Conservation (phyloP, 2,329 filamentous ascomycete genomes). For the Bipolaris sorokiniana region DNA sequence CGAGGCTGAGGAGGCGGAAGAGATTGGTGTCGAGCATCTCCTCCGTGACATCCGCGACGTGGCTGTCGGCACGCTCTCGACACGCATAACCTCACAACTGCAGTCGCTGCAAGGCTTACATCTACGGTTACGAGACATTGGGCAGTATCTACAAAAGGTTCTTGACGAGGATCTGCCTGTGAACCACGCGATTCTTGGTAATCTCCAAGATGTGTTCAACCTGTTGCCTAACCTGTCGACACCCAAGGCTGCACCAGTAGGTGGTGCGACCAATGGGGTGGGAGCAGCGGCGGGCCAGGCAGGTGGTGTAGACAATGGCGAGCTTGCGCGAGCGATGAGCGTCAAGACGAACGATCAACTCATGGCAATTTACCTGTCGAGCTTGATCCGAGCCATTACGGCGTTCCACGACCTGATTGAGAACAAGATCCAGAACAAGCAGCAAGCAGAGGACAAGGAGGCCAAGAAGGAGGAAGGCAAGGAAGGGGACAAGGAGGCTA, state of each 20-base stretch:
- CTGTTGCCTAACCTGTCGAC: conserved; percentile 94
- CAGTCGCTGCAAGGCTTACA: conserved; percentile 97
- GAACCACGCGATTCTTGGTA: conserved; percentile 96
- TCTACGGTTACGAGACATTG: conserved; percentile 91
- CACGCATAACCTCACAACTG: conserved; percentile 94
- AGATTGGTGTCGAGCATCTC: conserved; percentile 97
- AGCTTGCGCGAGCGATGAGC: conserved; percentile 95
- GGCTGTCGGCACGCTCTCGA: conserved; percentile 93
- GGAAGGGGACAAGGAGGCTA: conserved; percentile 68
- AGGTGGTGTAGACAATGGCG: conserved; percentile 68
- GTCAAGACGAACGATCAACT: conserved; percentile 99
- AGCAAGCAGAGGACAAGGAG: conserved; percentile 95
- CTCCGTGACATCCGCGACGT: conserved; percentile 98
- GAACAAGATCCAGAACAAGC: conserved; percentile 99
- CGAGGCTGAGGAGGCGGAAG: conserved; percentile 97
- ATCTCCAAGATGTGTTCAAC: conserved; percentile 99
- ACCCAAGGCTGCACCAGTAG: conserved; percentile 66
- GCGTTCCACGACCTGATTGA: conserved; percentile 99
- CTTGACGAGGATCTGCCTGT: conserved; percentile 90
- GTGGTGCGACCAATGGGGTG: conserved; percentile 52
- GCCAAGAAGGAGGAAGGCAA: conserved; percentile 64
- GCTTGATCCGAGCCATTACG: conserved; percentile 94
- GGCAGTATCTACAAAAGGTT: conserved; percentile 93
- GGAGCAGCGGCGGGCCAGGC: conserved; percentile 59
- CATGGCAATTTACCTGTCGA: conserved; percentile 97